A percentile compares a stretch with the other conserved stretches of the same genome.
phyloP scores from a whole-genome alignment of 495 filamentous ascomycete species.

The Xylaria sp. region DNA sequence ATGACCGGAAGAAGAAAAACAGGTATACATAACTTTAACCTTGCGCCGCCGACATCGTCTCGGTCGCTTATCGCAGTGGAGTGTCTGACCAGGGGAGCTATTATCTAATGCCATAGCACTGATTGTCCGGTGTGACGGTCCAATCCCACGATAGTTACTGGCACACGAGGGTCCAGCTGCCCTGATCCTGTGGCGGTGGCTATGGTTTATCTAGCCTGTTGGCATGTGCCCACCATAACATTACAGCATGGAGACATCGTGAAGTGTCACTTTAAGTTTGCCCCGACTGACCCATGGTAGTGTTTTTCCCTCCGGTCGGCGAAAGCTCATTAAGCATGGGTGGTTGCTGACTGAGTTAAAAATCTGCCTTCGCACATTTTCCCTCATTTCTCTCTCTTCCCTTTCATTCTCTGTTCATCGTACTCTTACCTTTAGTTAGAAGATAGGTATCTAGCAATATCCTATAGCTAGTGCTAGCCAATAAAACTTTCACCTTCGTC shows the following conservation, averaged over 20 bases:
- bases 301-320: conserved; percentile 4
- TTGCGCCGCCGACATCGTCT: conserved; percentile 24
- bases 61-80: conserved; percentile 6
- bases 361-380: background rate
- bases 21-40: conserved; percentile 5
- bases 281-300: background rate
- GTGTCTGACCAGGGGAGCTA: background rate
- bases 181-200: background rate
- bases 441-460: conserved; percentile 3
- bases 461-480: conserved; percentile 6
- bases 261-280: conserved; percentile 13
- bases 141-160: background rate
- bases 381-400: background rate
- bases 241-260: conserved; percentile 14
- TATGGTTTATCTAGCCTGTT: background rate
- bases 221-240: background rate
- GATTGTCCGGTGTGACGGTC: background rate
- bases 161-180: background rate
- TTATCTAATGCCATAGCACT: background rate
- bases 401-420: background rate
- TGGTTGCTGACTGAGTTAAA: conserved; percentile 3
- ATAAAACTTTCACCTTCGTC: background rate
- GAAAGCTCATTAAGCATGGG: background rate
- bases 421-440: conserved; percentile 1
- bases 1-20: background rate